Evolutionary conservation across 208 protist species (phyloP).

Genomic region (Angomonas ambiguus): DNA sequence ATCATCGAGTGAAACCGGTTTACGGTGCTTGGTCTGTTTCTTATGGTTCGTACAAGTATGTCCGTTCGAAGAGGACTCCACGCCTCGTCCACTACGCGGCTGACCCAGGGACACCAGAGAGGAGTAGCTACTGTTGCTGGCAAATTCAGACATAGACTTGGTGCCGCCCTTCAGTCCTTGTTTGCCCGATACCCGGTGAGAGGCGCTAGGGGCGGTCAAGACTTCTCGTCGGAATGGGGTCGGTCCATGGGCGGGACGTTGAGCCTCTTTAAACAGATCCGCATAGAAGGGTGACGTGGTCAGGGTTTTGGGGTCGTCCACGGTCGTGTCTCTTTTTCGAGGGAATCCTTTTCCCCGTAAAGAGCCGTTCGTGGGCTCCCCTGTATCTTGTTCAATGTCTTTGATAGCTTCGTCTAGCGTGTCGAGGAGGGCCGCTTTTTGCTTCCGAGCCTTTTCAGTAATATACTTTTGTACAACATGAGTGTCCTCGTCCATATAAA

Average conservation of each 20-base stretch:
- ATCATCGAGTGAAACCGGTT: constrained; percentile 42
- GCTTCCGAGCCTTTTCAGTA: neutral
- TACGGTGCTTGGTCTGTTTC: constrained; percentile 13
- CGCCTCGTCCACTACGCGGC: neutral
- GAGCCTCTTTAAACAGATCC: constrained; percentile 7
- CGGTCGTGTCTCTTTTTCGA: neutral
- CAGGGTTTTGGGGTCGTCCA: neutral
- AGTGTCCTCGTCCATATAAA: constrained; percentile 52
- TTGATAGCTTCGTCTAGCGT: constrained; percentile 76
- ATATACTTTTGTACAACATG: constrained; percentile 19
- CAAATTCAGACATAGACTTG: neutral
- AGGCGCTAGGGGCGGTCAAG: neutral
- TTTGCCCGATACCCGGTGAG: neutral
- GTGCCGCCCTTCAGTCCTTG: neutral
- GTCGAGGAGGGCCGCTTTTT: constrained; percentile 22
- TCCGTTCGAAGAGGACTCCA: neutral
- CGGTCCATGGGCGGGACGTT: neutral
- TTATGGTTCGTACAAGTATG: neutral
- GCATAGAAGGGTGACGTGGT: neutral
- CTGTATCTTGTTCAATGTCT: constrained; percentile 45
- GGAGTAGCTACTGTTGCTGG: neutral
- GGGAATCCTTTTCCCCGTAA: neutral
- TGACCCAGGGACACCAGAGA: neutral
- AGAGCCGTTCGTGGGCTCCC: neutral
- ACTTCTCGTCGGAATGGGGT: neutral